Evolutionary conservation across 768 basidiomycete species (phyloP).

Genomic region (Russula abietina): DNA sequence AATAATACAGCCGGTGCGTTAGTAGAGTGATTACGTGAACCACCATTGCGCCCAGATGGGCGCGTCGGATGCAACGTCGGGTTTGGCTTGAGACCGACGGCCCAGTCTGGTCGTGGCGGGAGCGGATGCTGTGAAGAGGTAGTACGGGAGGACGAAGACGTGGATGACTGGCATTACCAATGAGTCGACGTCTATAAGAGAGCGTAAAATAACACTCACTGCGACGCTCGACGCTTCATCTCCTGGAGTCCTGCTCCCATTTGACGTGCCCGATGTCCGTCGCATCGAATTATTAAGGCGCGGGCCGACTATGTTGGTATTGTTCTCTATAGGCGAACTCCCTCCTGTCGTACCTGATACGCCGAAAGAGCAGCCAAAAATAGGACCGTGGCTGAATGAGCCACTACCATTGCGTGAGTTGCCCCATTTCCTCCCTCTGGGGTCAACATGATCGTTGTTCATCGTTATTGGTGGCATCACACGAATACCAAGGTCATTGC

Average conservation of each 20-base stretch:
- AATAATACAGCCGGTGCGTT: slow-evolving; percentile 35
- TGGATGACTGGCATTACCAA: slow-evolving; percentile 49
- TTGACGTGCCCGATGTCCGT: slow-evolving; percentile 45
- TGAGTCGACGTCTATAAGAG: background rate
- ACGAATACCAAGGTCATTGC: slow-evolving; percentile 27
- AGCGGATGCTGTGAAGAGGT: slow-evolving; percentile 74
- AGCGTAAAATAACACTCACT: slow-evolving; percentile 34
- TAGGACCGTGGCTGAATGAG: slow-evolving; percentile 66
- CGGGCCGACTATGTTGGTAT: slow-evolving; percentile 53
- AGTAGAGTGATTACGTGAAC: slow-evolving; percentile 36
- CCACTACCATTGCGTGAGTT: slow-evolving; percentile 26
- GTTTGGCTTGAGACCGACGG: slow-evolving; percentile 75
- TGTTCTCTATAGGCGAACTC: slow-evolving; percentile 21
- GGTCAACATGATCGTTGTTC: slow-evolving; percentile 32
- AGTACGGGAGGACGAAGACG: slow-evolving; percentile 72
- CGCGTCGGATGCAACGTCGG: slow-evolving; percentile 53
- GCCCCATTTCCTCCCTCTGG: slow-evolving; percentile 24
- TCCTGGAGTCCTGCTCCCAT: slow-evolving; percentile 53
- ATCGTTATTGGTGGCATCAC: slow-evolving; percentile 32
- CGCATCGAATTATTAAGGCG: slow-evolving; percentile 49
- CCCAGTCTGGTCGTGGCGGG: slow-evolving; percentile 84
- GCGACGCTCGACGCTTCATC: slow-evolving; percentile 75
- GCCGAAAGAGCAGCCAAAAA: slow-evolving; percentile 42
- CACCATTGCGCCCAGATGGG: slow-evolving; percentile 43
- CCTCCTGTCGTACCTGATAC: slow-evolving; percentile 24